phyloP scores from a whole-genome alignment of 208 protist species.

The Crithidia brevicula region DNA sequence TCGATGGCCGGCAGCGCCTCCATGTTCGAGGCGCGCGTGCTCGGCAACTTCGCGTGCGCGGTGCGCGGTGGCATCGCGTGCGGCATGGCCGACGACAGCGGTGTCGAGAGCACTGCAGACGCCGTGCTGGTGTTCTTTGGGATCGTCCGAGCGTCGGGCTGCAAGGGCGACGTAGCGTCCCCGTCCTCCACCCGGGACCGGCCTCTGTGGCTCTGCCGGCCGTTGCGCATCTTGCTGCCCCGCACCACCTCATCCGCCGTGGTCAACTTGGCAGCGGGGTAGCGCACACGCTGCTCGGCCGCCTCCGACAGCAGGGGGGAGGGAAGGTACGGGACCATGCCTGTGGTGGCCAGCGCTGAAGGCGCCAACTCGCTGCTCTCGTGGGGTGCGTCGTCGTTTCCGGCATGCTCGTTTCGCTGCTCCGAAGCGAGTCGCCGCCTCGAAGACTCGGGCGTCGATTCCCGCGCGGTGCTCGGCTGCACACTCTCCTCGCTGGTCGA shows the following conservation, averaged over 20 bases:
- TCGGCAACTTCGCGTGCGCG: too few relatives aligned
- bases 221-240: neutral
- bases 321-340: too few relatives aligned
- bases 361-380: neutral
- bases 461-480: neutral
- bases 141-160: too few relatives aligned
- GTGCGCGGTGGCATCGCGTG: neutral
- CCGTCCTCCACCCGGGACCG: too few relatives aligned
- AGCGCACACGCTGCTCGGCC: neutral
- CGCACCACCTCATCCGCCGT: neutral
- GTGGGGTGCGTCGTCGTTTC: neutral
- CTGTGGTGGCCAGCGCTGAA: too few relatives aligned
- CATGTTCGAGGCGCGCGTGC: neutral
- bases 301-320: neutral
- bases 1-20: conserved; percentile 12
- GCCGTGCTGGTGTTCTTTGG: too few relatives aligned
- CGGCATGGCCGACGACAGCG: neutral
- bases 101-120: too few relatives aligned
- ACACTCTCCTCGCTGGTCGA: neutral
- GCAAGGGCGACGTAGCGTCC: too few relatives aligned
- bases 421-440: neutral
- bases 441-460: neutral
- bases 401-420: neutral
- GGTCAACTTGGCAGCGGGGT: neutral
- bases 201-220: neutral